These are phyloP conservation scores for Tetrahymena borealis DNA, from an alignment of 73 alveolate species.

Conservation along the genomic window DNA sequence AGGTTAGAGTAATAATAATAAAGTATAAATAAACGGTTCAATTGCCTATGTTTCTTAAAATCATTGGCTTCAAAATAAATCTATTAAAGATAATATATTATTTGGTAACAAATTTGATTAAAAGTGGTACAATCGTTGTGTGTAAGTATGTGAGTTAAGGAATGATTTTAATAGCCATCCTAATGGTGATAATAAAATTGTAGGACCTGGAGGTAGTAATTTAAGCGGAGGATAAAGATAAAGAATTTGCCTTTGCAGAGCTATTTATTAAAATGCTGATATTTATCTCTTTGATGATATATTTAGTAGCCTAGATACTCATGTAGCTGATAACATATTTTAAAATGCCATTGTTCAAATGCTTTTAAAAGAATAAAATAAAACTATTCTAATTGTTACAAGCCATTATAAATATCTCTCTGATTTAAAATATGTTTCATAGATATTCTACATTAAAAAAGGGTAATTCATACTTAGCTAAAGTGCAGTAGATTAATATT, in stretches of 20 bases:
- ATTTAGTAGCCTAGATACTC: slow-evolving; percentile 52
- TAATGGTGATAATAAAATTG: slow-evolving; percentile 59
- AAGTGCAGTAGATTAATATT: not conserved
- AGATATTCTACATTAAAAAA: not conserved
- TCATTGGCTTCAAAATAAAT: slow-evolving; percentile 78
- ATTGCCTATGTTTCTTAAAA: slow-evolving; percentile 68
- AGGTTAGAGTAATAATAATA: not conserved
- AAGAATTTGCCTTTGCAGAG: slow-evolving; percentile 74
- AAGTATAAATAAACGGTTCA: slow-evolving; percentile 45
- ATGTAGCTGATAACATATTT: slow-evolving; percentile 25
- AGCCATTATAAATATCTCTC: slow-evolving; percentile 24
- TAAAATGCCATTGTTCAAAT: slow-evolving; percentile 46
- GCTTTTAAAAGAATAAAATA: slow-evolving; percentile 53
- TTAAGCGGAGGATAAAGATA: slow-evolving; percentile 84
- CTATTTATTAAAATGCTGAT: slow-evolving; percentile 69
- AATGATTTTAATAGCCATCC: slow-evolving; percentile 64
- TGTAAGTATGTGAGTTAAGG: slow-evolving; percentile 64
- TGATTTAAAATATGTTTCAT: not conserved
- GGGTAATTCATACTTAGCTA: not conserved
- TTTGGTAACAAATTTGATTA: slow-evolving; percentile 66
- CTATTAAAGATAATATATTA: slow-evolving; percentile 77
- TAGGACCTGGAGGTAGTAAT: slow-evolving; percentile 80
- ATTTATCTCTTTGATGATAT: slow-evolving; percentile 80
- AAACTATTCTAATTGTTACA: slow-evolving; percentile 54
- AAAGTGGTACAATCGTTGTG: slow-evolving; percentile 54